Conservation (phyloP, 345 rosid genomes). For the Syzygium jambos region DNA sequence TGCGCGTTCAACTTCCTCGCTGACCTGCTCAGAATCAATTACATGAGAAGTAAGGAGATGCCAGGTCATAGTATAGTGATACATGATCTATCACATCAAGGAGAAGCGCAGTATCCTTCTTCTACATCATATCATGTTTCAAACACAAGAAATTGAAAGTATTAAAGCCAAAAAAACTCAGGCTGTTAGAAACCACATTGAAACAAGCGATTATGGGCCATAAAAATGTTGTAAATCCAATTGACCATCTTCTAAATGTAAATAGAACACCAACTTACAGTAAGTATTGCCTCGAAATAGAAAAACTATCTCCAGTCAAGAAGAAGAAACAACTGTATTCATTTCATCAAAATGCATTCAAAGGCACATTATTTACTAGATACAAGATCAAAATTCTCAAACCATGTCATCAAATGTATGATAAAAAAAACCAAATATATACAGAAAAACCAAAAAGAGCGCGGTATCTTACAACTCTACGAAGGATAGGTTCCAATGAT, state of each 20-base stretch:
- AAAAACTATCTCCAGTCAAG: background rate
- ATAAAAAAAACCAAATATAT: background rate
- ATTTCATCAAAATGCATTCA: background rate
- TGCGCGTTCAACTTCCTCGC: slow-evolving; percentile 99
- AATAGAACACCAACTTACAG: background rate
- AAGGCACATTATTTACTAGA: background rate
- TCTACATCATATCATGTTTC: background rate
- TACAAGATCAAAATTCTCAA: background rate
- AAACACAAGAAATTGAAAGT: background rate
- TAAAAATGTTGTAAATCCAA: background rate
- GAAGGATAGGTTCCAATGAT: slow-evolving; percentile 93
- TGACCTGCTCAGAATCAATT: slow-evolving; percentile 53
- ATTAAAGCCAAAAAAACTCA: background rate
- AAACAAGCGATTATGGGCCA: background rate
- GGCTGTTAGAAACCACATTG: background rate
- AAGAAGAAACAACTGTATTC: background rate
- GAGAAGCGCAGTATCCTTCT: background rate
- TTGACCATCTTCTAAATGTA: background rate
- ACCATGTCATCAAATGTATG: background rate
- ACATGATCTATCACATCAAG: background rate
- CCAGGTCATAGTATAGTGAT: background rate
- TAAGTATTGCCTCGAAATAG: background rate
- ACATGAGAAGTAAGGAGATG: background rate
- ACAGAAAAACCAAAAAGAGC: background rate
- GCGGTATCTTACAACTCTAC: slow-evolving; percentile 76